Conservation (phyloP, 148 eudicot species). For the Cornus kousa region DNA sequence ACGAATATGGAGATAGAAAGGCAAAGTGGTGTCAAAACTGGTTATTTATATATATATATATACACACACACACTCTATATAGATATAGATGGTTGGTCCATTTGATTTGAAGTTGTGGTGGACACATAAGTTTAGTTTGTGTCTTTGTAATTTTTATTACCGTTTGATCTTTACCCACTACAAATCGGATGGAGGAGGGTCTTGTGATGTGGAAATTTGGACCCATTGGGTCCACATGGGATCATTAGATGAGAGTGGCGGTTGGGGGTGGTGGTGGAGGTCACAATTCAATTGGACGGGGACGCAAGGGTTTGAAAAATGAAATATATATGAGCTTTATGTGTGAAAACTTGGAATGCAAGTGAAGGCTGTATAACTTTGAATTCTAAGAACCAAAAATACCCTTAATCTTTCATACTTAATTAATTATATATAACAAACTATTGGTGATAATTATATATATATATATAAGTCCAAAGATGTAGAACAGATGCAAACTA, state of each 20-base stretch:
- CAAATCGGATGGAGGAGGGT: too few relatives aligned
- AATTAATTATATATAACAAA: background rate
- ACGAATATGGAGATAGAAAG: background rate
- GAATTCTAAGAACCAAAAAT: background rate
- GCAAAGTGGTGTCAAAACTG: background rate
- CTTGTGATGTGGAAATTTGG: too few relatives aligned
- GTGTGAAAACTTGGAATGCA: background rate
- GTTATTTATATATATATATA: background rate
- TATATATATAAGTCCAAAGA: too few relatives aligned
- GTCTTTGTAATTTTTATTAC: background rate
- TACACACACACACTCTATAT: too few relatives aligned
- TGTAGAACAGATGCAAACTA: too few relatives aligned
- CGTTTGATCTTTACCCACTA: background rate
- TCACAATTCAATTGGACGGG: conserved; percentile 4
- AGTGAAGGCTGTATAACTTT: background rate
- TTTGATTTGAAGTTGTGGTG: background rate
- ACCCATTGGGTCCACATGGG: background rate
- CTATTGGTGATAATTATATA: too few relatives aligned
- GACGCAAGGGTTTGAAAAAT: background rate
- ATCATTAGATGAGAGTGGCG: background rate
- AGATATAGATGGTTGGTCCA: conserved; percentile 8
- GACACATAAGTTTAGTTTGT: background rate
- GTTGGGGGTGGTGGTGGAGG: background rate
- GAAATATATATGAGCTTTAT: too few relatives aligned
- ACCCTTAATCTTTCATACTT: background rate